Conservation (phyloP, 306 rosid species). For the Argentina anserina region DNA sequence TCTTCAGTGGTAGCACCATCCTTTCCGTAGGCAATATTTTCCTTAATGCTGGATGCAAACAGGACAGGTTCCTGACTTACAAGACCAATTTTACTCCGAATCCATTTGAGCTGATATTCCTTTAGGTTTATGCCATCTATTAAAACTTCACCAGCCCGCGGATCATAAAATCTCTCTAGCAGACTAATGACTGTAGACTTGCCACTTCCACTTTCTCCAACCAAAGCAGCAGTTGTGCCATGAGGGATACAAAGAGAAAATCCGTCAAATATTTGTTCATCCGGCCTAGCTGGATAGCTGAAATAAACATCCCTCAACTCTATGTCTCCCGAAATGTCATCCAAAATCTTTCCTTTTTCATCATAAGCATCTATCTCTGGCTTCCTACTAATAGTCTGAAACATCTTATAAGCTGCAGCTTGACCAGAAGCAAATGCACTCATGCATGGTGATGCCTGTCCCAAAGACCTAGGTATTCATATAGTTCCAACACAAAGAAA, state of each 20-base stretch:
- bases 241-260: conserved; percentile 61
- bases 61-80: conserved; percentile 92
- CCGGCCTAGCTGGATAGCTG: conserved; percentile 83
- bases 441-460: conserved; percentile 87
- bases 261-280: conserved; percentile 66
- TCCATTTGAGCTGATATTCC: conserved; percentile 82
- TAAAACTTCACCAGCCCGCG: conserved; percentile 67
- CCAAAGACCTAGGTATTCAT: conserved; percentile 60
- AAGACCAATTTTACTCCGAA: conserved; percentile 86
- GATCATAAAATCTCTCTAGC: conserved; percentile 88
- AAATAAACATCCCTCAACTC: conserved; percentile 62
- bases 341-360: conserved; percentile 51
- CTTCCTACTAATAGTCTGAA: conserved; percentile 66
- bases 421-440: conserved; percentile 87
- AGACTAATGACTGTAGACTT: conserved; percentile 82
- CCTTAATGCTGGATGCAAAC: conserved; percentile 79
- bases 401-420: conserved; percentile 95
- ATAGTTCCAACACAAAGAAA: neutral
- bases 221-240: conserved; percentile 79
- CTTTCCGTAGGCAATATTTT: conserved; percentile 84
- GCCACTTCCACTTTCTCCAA: conserved; percentile 96
- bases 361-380: conserved; percentile 79
- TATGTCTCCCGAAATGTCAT: conserved; percentile 68
- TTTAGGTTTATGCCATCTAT: conserved; percentile 73
- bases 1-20: conserved; percentile 78